phyloP scores from a whole-genome alignment of 2,329 filamentous ascomycete species.

The Alternaria gansuensis region DNA sequence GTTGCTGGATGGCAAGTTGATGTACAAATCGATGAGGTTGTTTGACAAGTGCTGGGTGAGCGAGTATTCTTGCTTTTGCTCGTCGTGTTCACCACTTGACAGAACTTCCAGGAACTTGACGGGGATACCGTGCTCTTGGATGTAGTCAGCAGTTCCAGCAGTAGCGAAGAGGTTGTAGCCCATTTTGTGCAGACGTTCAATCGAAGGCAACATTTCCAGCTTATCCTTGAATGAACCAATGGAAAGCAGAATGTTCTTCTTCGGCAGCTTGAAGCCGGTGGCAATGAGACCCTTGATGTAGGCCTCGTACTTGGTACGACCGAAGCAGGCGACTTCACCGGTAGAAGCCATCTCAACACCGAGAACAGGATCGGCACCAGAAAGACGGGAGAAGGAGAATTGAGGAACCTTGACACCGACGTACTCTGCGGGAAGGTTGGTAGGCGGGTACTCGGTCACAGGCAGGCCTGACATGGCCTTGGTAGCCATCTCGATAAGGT shows the following conservation, averaged over 20 bases:
- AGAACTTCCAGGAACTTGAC: constrained; percentile 95
- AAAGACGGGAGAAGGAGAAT: constrained; percentile 97
- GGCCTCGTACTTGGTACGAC: constrained; percentile 93
- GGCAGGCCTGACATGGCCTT: constrained; percentile 92
- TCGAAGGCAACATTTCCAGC: constrained; percentile 92
- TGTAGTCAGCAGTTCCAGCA: constrained; percentile 93
- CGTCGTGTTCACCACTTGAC: constrained; percentile 66
- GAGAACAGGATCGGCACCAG: constrained; percentile 92
- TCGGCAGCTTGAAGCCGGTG: constrained; percentile 94
- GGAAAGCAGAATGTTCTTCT: constrained; percentile 92
- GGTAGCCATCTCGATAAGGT: constrained; percentile 97
- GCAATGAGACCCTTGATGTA: constrained; percentile 96
- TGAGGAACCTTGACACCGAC: constrained; percentile 98
- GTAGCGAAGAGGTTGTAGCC: constrained; percentile 97
- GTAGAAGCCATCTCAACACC: constrained; percentile 99
- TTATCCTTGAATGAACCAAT: constrained; percentile 99
- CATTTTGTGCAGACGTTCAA: constrained; percentile 86
- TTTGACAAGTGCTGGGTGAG: constrained; percentile 95
- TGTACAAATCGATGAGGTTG: constrained; percentile 98
- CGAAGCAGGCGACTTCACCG: constrained; percentile 96
- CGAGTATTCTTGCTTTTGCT: constrained; percentile 95
- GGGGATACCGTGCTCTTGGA: constrained; percentile 88
- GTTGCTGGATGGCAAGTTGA: constrained; percentile 99
- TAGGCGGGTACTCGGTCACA: constrained; percentile 81
- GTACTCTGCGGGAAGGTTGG: constrained; percentile 78